Evolutionary conservation across 2,329 filamentous ascomycete genomes (phyloP).

Genomic region (Balansia obtecta): DNA sequence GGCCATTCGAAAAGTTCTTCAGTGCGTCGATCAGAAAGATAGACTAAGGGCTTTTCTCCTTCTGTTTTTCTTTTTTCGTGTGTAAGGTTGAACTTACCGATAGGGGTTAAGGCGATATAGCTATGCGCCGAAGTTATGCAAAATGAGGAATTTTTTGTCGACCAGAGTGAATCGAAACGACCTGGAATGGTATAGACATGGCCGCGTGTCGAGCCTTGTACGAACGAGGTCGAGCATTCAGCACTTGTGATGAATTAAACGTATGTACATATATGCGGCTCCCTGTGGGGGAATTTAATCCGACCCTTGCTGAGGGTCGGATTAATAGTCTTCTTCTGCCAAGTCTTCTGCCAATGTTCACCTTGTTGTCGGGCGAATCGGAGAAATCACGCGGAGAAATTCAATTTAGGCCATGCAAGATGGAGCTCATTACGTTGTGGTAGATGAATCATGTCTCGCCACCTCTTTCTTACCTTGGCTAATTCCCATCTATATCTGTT

Average conservation of each 20-base stretch:
- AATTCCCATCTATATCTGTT: neutral
- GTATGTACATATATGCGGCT: neutral
- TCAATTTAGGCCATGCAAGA: neutral
- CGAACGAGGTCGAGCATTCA: neutral
- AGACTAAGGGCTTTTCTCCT: neutral
- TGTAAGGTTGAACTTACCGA: neutral
- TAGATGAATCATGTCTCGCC: neutral
- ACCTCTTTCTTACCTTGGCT: neutral
- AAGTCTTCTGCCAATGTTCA: neutral
- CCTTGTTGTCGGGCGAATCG: neutral
- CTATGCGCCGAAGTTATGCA: neutral
- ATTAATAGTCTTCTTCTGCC: neutral
- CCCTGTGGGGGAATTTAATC: neutral
- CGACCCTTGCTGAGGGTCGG: neutral
- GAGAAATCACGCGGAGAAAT: neutral
- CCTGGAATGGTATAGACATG: neutral
- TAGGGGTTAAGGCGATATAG: neutral
- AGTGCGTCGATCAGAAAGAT: neutral
- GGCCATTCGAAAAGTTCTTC: slow-evolving; percentile 14
- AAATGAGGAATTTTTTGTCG: neutral
- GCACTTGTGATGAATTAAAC: neutral
- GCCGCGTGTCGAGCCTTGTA: neutral
- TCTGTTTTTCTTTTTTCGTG: too few species aligned
- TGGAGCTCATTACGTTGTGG: neutral
- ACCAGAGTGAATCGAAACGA: neutral